A percentile compares a stretch with the other conserved stretches of the same genome.
phyloP scores from a whole-genome alignment of 2,329 filamentous ascomycete species.

The Fusarium piperis region DNA sequence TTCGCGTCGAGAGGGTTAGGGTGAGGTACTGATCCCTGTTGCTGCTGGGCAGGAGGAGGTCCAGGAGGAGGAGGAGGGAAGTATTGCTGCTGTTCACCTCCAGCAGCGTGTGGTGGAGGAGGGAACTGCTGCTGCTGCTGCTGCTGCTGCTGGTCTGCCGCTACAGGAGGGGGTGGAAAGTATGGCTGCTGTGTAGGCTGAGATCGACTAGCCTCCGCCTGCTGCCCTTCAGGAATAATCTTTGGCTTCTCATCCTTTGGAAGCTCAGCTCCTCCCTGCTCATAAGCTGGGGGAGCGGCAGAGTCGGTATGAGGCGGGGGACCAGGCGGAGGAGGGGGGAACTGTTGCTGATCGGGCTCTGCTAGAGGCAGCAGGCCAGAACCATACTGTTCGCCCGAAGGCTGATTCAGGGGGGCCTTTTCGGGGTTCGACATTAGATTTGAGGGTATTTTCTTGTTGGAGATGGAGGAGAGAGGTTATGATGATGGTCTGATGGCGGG shows the following conservation, averaged over 20 bases:
- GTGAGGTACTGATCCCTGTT: conserved; percentile 20
- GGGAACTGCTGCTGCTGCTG: conserved; percentile 5
- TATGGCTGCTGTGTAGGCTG: conserved; percentile 10
- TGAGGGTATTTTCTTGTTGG: background rate
- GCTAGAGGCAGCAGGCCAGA: conserved; percentile 23
- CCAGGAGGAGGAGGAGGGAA: conserved; percentile 42
- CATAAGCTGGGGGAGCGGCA: conserved; percentile 23
- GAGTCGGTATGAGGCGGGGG: conserved; percentile 14
- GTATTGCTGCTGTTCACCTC: conserved; percentile 29
- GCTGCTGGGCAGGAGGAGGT: conserved; percentile 34
- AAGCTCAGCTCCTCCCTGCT: conserved; percentile 26
- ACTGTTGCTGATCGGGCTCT: conserved; percentile 23
- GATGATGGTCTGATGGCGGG: conserved; percentile 23
- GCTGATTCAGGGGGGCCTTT: conserved; percentile 29
- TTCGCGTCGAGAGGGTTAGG: conserved; percentile 35
- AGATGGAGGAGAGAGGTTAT: conserved; percentile 16
- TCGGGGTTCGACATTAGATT: conserved; percentile 33
- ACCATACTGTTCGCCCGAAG: conserved; percentile 25
- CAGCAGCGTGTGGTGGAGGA: conserved; percentile 10
- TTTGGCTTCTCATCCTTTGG: conserved; percentile 27
- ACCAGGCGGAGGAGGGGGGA: conserved; percentile 31
- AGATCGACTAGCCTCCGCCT: background rate
- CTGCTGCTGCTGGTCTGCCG: background rate
- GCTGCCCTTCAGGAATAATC: background rate
- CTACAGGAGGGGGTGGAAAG: conserved; percentile 5